A percentile compares a stretch with the other conserved stretches of the same genome.
Conservation (phyloP, 371 early-diverging fungal genomes). For the Parasitella parasitica region DNA sequence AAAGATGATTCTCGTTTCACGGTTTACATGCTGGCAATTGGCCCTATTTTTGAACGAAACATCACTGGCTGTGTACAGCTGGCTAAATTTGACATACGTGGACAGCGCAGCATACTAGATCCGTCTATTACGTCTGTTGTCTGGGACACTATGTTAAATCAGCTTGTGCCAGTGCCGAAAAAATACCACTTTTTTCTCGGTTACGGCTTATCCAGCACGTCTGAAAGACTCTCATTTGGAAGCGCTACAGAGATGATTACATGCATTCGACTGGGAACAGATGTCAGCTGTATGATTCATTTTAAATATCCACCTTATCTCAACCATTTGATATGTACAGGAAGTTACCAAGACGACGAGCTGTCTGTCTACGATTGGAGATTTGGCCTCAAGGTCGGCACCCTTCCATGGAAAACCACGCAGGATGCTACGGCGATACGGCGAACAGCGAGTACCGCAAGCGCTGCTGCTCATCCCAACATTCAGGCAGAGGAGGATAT, state of each 20-base stretch:
- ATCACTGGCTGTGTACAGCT: slow-evolving; percentile 27
- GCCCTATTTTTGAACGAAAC: slow-evolving; percentile 14
- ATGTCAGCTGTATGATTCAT: slow-evolving; percentile 35
- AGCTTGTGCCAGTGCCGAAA: neutral
- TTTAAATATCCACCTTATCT: slow-evolving; percentile 31
- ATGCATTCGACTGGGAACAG: slow-evolving; percentile 14
- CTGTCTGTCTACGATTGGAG: slow-evolving; percentile 33
- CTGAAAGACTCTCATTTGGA: neutral
- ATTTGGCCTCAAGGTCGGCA: slow-evolving; percentile 37
- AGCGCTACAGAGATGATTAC: slow-evolving; percentile 11
- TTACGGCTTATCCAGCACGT: neutral
- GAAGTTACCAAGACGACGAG: slow-evolving; percentile 30
- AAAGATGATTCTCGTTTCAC: slow-evolving; percentile 17
- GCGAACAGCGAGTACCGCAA: neutral
- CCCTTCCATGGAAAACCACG: slow-evolving; percentile 33
- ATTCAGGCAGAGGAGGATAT: neutral
- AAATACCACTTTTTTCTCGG: neutral
- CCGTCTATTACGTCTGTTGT: slow-evolving; percentile 22
- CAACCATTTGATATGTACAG: slow-evolving; percentile 34
- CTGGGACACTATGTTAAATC: slow-evolving; percentile 12
- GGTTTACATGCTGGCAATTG: slow-evolving; percentile 25
- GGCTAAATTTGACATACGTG: slow-evolving; percentile 23
- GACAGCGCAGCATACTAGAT: slow-evolving; percentile 14
- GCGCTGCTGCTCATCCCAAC: neutral
- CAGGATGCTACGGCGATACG: slow-evolving; percentile 1